These are phyloP conservation scores for Acidiella bohemica DNA, from an alignment of 495 filamentous ascomycete genomes.

Conservation along the genomic window DNA sequence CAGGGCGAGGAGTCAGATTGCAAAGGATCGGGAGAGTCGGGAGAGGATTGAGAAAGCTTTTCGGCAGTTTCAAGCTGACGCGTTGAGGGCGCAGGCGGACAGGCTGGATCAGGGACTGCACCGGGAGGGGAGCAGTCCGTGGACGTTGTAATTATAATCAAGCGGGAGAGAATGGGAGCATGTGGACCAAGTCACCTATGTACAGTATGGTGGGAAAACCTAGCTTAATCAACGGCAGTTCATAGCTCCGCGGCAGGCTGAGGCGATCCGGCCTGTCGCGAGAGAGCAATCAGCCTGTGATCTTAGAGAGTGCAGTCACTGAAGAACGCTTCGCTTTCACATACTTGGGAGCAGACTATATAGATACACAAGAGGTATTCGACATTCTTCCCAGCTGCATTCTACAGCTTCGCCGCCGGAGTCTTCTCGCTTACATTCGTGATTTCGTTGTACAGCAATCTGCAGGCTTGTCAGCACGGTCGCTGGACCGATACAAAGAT, in stretches of 20 bases:
- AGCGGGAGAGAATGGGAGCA: background rate
- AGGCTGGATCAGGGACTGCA: constrained; percentile 33
- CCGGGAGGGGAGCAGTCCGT: background rate
- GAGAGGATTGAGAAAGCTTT: constrained; percentile 52
- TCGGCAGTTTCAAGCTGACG: constrained; percentile 46
- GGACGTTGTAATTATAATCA: background rate
- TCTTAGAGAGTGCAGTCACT: too few relatives aligned
- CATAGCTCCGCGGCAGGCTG: constrained; percentile 5
- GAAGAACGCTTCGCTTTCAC: too few relatives aligned
- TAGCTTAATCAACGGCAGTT: too few relatives aligned
- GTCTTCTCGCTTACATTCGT: constrained; percentile 51
- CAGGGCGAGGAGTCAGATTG: constrained; percentile 38
- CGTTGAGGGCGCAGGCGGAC: constrained; percentile 44
- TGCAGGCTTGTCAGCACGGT: constrained; percentile 26
- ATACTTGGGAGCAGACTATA: too few relatives aligned
- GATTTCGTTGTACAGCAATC: constrained; percentile 90
- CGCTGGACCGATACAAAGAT: background rate
- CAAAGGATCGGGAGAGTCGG: constrained; percentile 38
- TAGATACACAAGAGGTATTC: too few relatives aligned
- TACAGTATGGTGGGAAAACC: too few relatives aligned
- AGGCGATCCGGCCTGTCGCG: constrained; percentile 2
- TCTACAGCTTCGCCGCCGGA: constrained; percentile 68
- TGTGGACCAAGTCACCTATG: constrained; percentile 1
- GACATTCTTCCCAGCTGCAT: background rate
- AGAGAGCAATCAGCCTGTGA: constrained; percentile 6